Evolutionary conservation across 78 protist genomes (phyloP), one percentile per base, ranked within the genome.

Genomic region (Dictyostelium brefeldianum): DNA sequence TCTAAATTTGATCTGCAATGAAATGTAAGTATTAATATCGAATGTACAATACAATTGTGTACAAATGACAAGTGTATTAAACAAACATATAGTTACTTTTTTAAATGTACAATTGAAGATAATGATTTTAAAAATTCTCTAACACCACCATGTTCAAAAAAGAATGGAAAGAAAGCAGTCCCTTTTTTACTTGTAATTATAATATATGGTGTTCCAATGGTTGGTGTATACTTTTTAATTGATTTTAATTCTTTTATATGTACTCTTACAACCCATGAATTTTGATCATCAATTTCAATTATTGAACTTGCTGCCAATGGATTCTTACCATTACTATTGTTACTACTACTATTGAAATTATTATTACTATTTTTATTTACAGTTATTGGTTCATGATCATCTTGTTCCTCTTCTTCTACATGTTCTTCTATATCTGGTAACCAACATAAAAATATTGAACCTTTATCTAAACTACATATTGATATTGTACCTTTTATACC

Each of bases 101-200:
- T 91, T 53, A 91, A 29, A 54, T 82, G 83, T 51, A 85, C 46
- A 25, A 91, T 79, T 31, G 83, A 70, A 22, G 56, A 22, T n/a
- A 91, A n/a, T 6, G 90, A 77, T 67, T 77, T 83, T 29, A 91
- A 56, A n/a, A 91, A 80, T 17, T 91, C 95, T 59, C 83, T 91
- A 54, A 91, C 95, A 48, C 95, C 95, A 22, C 95, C 95, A 67
- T 82, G 69, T 53, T 91, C 91, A 78, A 91, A 91, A 51, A 91
- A 91, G 91, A 91, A 83, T 17, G 95, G 95, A 47, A 69, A 78
- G 27, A 91, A 70, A 11, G 95, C 90, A 78, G 65, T 65, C 0
- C 87, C 87, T 14, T 70, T 69, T 69, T 57, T 67, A 22, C 74
- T 83, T 15, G 77, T 50, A 20, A 91, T 62, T 2, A 91, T 91